Base-by-base conservation (phyloP, 768 basidiomycete genomes). In the Pleurotus djamor region DNA sequence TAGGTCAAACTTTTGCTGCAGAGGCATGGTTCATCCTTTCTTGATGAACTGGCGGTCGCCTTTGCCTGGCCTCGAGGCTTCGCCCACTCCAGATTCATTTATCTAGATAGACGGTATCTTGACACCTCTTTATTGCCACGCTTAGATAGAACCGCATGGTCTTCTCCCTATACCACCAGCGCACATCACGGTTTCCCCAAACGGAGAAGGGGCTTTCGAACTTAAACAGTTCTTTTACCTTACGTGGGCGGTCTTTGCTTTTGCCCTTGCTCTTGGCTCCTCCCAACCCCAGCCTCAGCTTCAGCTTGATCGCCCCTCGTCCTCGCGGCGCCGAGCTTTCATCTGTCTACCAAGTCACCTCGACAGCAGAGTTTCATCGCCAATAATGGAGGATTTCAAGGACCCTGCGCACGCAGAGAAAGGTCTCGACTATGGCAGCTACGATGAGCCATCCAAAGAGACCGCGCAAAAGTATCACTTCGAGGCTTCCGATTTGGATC, bases 401-500 rank as follows among this genome's bases (percentile, higher is more conserved):
- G 57, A 58, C 48, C 44, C 44, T 34, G 45, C 44, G 12, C 12
- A 34, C n/a, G 32, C 41, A 5, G 54, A 56, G 32, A 56, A 56
- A 7, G 54, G 54, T 41, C 41, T 44, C n/a, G 54, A 56, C 32
- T 56, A 37, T 32, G 6, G 13, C 14, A 56, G 54, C 33, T 16
- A 43, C 16, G 54, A 43, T 3, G 54, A 43, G 13, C 37, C 38
- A 9, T 41, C 21, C 35, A 13, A 21, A 12, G 52, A 32, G 13
- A 41, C 13, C 17, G 14, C 54, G 38, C 37, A 57, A 16, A 76
- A 78, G 35, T 75, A 76, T 69, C 74, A 78, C 47, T 82, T 88
- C 60, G 83, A 87, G 63, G 78, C 74, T n/a, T 78, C 81, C 57
- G 86, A 88, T 67, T 74, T 86, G 51, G 90, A 91, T 66, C 79